Base-by-base conservation (phyloP, 2,329 filamentous ascomycete species). In the Lojkania enalia region DNA sequence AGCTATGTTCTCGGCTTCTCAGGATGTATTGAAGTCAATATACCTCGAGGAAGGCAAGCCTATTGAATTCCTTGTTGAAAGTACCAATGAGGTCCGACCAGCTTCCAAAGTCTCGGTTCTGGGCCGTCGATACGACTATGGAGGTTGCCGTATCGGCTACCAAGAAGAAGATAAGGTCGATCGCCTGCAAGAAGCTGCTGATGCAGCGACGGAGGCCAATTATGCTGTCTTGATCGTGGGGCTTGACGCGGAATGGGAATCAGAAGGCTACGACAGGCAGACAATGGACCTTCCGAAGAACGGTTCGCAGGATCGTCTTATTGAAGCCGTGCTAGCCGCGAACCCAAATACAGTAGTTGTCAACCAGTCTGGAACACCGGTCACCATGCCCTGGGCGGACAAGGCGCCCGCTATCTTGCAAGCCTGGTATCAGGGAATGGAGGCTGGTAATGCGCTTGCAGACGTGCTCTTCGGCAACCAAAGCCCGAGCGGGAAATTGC, bases 381-480 rank as follows among this genome's bases (percentile, higher is more conserved):
- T 86, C 19, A 75, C 77, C 3, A 83, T 88, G 83, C 85, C 85
- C 13, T 90, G 86, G 87, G 80, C 75, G 1, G 74, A 81, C 51
- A 69, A 75, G 16, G 83, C 86, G 2, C 80, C 84, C 2, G 80
- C 84, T 1, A 82, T 90, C 20, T 61, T 90, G 1, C 86, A 90
- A 61, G 80, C 87, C 5, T 94, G 88, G 87, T 94, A 90, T 60
- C 87, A 88, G 48, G 88, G 89, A n/a, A 89, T 94, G 60, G 88
- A 94, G 72, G 86, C 85, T 4, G 89, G 88, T 4, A 90, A 91
- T 61, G 85, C 84, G 9, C 85, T 95, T 49, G 87, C 86, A 0
- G 88, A 92, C 54, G 78, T 92, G 1, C 74, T 92, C 0, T 87
- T 88, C 52, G 86, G 87, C 36, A 80, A 85, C 49, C 78, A 81